A percentile compares a stretch with the other conserved stretches of the same genome.
Evolutionary conservation across 2,329 filamentous ascomycete species (phyloP).

Genomic region (Helicocarpus griseus): DNA sequence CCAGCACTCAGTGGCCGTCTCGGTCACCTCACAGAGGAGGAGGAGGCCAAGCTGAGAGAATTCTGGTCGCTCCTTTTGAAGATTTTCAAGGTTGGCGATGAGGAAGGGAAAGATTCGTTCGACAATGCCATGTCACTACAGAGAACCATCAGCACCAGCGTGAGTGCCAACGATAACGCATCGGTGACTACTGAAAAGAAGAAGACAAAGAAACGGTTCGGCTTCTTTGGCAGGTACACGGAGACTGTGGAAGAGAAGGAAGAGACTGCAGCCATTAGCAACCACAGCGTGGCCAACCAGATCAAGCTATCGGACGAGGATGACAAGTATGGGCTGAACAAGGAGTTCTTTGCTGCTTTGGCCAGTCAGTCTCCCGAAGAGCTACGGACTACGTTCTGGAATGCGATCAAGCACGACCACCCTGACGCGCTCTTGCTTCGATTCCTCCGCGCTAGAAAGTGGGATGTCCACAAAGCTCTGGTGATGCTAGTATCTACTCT

Average conservation of each 20-base stretch:
- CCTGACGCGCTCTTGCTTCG: conserved; percentile 76
- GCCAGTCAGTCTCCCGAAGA: conserved; percentile 67
- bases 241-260: conserved; percentile 43
- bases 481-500: conserved; percentile 93
- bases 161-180: conserved; percentile 16
- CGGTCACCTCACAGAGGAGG: conserved; percentile 78
- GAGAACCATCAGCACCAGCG: conserved; percentile 15
- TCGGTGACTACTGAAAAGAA: conserved; percentile 40
- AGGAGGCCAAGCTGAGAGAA: conserved; percentile 79
- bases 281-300: conserved; percentile 29
- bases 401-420: conserved; percentile 90
- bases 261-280: conserved; percentile 25
- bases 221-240: conserved; percentile 55
- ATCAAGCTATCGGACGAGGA: conserved; percentile 46
- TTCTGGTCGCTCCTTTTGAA: conserved; percentile 72
- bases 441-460: conserved; percentile 83
- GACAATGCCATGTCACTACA: conserved; percentile 13
- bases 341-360: conserved; percentile 74
- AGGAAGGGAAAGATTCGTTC: conserved; percentile 25
- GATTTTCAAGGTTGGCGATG: conserved; percentile 65
- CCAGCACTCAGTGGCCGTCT: conserved; percentile 52
- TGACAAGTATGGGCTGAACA: conserved; percentile 88
- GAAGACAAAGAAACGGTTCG: conserved; percentile 59
- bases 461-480: conserved; percentile 87
- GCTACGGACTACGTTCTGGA: conserved; percentile 76